A percentile compares a stretch with the other conserved stretches of the same genome.
These are phyloP conservation scores for Peronospora farinosa DNA, from an alignment of 352 stramenopile genomes.

Conservation along the genomic window DNA sequence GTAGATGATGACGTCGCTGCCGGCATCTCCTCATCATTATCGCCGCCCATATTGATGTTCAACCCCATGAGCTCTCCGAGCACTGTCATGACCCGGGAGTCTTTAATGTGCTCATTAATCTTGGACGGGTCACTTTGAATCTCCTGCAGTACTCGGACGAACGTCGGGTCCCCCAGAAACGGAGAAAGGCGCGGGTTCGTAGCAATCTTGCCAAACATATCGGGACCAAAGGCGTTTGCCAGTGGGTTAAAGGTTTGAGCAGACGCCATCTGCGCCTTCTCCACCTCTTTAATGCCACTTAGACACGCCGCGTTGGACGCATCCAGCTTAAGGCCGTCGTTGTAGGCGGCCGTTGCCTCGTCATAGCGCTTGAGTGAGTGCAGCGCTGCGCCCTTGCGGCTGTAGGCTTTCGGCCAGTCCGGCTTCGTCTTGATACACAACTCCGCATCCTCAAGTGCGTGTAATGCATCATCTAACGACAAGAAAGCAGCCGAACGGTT, in stretches of 20 bases:
- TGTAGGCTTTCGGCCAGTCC: conserved; percentile 96
- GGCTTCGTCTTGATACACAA: conserved; percentile 92
- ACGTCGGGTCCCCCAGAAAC: conserved; percentile 90
- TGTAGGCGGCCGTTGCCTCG: conserved; percentile 79
- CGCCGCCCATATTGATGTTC: conserved; percentile 60
- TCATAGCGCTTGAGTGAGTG: conserved; percentile 89
- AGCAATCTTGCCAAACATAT: conserved; percentile 92
- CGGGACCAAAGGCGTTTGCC: conserved; percentile 89
- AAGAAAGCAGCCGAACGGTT: conserved; percentile 99
- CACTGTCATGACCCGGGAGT: conserved; percentile 84
- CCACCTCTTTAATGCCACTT: conserved; percentile 90
- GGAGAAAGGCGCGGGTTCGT: conserved; percentile 82
- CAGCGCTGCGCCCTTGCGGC: conserved; percentile 94
- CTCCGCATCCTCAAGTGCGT: conserved; percentile 95
- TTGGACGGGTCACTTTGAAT: conserved; percentile 73
- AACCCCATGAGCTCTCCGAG: conserved; percentile 81
- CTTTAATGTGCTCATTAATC: conserved; percentile 72
- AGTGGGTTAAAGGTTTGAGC: conserved; percentile 77
- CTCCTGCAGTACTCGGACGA: conserved; percentile 73
- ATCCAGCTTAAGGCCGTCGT: conserved; percentile 87
- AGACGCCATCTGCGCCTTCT: conserved; percentile 69
- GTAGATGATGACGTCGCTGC: conserved; percentile 19
- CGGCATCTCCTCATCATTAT: conserved; percentile 47
- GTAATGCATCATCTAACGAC: conserved; percentile 84
- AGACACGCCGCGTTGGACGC: conserved; percentile 88